These are phyloP conservation scores for Monascus purpureus DNA, from an alignment of 495 filamentous ascomycete species.

Conservation along the genomic window DNA sequence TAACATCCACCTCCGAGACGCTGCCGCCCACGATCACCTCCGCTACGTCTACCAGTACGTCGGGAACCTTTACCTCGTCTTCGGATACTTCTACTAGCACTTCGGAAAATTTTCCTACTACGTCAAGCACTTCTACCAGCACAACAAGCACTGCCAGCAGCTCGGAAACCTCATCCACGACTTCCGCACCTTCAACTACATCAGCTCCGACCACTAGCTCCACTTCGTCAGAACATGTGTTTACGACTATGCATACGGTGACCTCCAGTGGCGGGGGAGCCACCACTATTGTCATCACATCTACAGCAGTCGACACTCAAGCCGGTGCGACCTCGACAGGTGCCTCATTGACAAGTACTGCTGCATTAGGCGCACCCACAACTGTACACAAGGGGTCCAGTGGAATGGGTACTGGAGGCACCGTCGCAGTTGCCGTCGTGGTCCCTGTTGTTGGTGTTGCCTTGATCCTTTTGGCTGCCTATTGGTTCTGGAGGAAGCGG, in stretches of 20 bases:
- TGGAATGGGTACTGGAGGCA: conserved; percentile 47
- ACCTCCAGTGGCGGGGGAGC: background rate
- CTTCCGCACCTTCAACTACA: background rate
- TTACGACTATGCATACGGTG: background rate
- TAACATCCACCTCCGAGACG: too few relatives aligned
- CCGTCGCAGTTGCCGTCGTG: conserved; percentile 84
- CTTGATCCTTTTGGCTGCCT: conserved; percentile 55
- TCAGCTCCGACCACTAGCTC: background rate
- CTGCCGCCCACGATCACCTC: background rate
- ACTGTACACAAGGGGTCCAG: conserved; percentile 9
- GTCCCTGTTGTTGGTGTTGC: conserved; percentile 86
- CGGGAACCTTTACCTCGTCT: background rate
- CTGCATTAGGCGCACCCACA: conserved; percentile 12
- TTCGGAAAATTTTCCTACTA: background rate
- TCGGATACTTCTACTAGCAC: background rate
- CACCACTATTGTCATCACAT: background rate
- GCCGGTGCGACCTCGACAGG: background rate
- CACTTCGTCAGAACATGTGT: background rate
- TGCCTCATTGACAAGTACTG: conserved; percentile 1
- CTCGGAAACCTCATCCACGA: background rate
- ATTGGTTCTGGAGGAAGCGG: conserved; percentile 78
- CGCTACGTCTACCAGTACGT: background rate
- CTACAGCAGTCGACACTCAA: background rate
- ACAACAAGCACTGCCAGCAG: background rate
- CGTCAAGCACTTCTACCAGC: background rate